phyloP scores from a whole-genome alignment of 306 rosid genomes.

The Abrus pulchellus region DNA sequence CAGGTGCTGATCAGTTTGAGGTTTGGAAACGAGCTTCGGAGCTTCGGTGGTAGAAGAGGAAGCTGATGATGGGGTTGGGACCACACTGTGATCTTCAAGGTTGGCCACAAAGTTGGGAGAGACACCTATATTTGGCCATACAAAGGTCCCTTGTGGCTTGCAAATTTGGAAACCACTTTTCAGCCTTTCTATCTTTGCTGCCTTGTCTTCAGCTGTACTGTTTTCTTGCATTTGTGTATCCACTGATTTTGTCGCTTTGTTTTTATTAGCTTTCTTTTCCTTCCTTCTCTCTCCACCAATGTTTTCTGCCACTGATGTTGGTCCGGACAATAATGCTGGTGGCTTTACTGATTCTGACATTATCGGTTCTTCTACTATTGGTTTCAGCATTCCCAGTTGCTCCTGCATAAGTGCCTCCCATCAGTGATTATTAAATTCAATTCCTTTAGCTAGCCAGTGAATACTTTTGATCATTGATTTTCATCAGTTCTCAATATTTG shows the following conservation, averaged over 20 bases:
- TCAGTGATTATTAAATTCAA: slow-evolving; percentile 36
- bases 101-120: slow-evolving; percentile 53
- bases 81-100: slow-evolving; percentile 50
- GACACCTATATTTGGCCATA: slow-evolving; percentile 71
- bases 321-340: slow-evolving; percentile 41
- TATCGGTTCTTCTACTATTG: slow-evolving; percentile 51
- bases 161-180: slow-evolving; percentile 88
- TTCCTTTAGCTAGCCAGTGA: background rate
- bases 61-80: slow-evolving; percentile 76
- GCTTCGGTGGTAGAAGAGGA: slow-evolving; percentile 63
- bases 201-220: slow-evolving; percentile 62
- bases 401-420: slow-evolving; percentile 61
- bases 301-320: slow-evolving; percentile 50
- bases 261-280: slow-evolving; percentile 41
- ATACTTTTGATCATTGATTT: background rate
- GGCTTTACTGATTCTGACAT: slow-evolving; percentile 58
- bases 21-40: slow-evolving; percentile 29
- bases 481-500: background rate
- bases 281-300: slow-evolving; percentile 48
- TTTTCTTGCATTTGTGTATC: slow-evolving; percentile 48
- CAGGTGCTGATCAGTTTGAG: slow-evolving; percentile 20
- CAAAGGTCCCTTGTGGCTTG: slow-evolving; percentile 74
- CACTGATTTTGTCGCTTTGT: slow-evolving; percentile 41
- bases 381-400: slow-evolving; percentile 55
- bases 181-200: slow-evolving; percentile 70